Conservation (phyloP, 2,329 filamentous ascomycete genomes). For the Trichoderma arundinaceum region DNA sequence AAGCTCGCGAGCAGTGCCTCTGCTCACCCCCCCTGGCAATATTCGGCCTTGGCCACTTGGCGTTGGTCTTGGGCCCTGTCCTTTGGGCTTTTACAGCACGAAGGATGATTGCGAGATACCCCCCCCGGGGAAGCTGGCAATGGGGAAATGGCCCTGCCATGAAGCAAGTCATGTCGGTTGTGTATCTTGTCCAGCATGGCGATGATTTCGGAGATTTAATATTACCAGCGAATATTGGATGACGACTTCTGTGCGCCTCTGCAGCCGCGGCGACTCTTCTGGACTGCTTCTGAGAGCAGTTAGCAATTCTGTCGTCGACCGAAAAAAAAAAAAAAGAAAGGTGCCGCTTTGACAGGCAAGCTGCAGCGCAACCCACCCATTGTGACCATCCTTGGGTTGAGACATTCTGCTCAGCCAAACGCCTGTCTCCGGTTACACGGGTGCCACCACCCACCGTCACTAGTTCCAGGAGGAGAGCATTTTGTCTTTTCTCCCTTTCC, state of each 20-base stretch:
- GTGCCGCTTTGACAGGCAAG: not conserved
- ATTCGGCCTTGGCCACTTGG: constrained; percentile 12
- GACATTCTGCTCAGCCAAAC: not conserved
- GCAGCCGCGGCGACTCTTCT: constrained; percentile 28
- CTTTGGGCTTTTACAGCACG: not conserved
- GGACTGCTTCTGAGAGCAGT: constrained; percentile 18
- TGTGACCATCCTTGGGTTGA: constrained; percentile 4
- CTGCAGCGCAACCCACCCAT: constrained; percentile 25
- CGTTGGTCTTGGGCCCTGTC: not conserved
- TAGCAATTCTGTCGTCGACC: not conserved
- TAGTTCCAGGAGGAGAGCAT: not conserved
- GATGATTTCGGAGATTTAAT: constrained; percentile 1
- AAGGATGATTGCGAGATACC: not conserved
- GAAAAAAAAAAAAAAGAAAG: not conserved
- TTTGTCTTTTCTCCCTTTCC: constrained; percentile 1
- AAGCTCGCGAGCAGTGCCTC: constrained; percentile 2
- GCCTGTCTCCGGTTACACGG: constrained; percentile 3
- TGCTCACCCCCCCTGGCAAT: constrained; percentile 10
- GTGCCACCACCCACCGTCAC: constrained; percentile 4
- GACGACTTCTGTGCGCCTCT: not conserved
- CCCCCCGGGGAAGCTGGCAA: not conserved
- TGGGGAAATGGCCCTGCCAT: not conserved
- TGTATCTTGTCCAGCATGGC: not conserved
- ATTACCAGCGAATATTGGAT: constrained; percentile 3
- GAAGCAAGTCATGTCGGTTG: not conserved